Base-by-base conservation (phyloP, 257 asterid species). In the Nicotiana benthamiana region DNA sequence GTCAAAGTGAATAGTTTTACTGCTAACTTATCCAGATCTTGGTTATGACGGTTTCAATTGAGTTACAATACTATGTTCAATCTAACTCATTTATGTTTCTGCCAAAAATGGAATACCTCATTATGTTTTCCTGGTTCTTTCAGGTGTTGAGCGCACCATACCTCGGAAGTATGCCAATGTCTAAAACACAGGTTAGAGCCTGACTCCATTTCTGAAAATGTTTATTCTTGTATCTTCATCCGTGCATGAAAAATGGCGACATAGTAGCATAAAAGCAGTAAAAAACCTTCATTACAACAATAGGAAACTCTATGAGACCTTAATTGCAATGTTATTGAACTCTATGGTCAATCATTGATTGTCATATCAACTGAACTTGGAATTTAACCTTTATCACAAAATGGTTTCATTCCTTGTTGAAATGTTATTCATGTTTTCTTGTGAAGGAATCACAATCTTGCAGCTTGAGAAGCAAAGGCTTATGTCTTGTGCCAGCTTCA, bases 91-190 rank as follows among this genome's bases (percentile, higher is more conserved):
- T 40, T 68, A 20, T 0, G 15, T 9, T 56, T 70, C 77, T 66
- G 32, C 61, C 36, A 3, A 26, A 18, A 40, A 24, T n/a, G 6
- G n/a, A 17, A 9, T 40, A 13, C 46, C 32, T 36, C 46, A 28
- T 75, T 64, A 20, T 16, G 53, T 53, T 28, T 75, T 65, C 80
- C 17, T 79, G 48, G 30, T 67, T 46, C 75, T 85, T 84, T 77
- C 86, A 95, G 99, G 98, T 93, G 34, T 80, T 93, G 87, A 93
- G 98, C 79, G 97, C 97, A 83, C 99, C 99, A 6, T 95, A 93
- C 83, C 86, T 95, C 22, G 86, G 82, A 64, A 80, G 86, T 65
- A 81, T 88, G 34, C 84, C 90, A 6, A 48, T 82, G 43, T 27
- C 83, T 34, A 80, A 83, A 7, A 26, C 82, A 77, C 90, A 86